Conservation (phyloP, 2,329 filamentous ascomycete species). For the Bimuria novae-zelandiae region DNA sequence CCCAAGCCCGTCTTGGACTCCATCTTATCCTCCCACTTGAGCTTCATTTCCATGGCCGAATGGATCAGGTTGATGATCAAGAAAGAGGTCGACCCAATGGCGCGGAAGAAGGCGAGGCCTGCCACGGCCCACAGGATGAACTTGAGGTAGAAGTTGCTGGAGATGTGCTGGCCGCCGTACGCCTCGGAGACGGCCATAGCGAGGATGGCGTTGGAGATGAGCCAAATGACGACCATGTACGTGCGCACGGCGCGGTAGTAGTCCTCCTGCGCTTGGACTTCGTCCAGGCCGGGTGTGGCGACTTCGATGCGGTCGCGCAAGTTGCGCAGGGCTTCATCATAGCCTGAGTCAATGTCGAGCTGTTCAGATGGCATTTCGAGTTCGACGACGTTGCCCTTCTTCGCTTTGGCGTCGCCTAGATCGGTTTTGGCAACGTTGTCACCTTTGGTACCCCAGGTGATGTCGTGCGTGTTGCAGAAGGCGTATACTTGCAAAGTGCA, state of each 20-base stretch:
- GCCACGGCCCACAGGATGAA: constrained; percentile 96
- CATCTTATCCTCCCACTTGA: constrained; percentile 58
- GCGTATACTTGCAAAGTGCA: constrained; percentile 98
- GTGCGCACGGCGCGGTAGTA: constrained; percentile 97
- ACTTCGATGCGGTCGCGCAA: constrained; percentile 92
- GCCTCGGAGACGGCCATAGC: constrained; percentile 92
- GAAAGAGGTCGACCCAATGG: constrained; percentile 79
- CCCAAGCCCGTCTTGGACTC: constrained; percentile 37
- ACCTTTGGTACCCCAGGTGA: constrained; percentile 98
- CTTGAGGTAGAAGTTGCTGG: constrained; percentile 84
- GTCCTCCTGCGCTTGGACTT: constrained; percentile 91
- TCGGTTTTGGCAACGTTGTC: constrained; percentile 96
- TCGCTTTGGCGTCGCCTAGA: constrained; percentile 81
- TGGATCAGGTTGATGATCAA: constrained; percentile 83
- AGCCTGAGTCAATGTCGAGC: constrained; percentile 95
- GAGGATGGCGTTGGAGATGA: constrained; percentile 87
- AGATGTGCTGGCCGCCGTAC: constrained; percentile 73
- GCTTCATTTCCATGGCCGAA: constrained; percentile 81
- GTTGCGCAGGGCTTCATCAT: constrained; percentile 95
- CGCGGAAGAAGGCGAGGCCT: constrained; percentile 82
- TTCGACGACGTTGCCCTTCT: constrained; percentile 76
- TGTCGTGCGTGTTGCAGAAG: constrained; percentile 98
- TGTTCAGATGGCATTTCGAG: constrained; percentile 98
- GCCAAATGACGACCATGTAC: constrained; percentile 97
- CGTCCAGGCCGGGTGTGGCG: constrained; percentile 62